phyloP scores from a whole-genome alignment of 225 moss, liverwort and hornwort species.

The Neckera pumila region DNA sequence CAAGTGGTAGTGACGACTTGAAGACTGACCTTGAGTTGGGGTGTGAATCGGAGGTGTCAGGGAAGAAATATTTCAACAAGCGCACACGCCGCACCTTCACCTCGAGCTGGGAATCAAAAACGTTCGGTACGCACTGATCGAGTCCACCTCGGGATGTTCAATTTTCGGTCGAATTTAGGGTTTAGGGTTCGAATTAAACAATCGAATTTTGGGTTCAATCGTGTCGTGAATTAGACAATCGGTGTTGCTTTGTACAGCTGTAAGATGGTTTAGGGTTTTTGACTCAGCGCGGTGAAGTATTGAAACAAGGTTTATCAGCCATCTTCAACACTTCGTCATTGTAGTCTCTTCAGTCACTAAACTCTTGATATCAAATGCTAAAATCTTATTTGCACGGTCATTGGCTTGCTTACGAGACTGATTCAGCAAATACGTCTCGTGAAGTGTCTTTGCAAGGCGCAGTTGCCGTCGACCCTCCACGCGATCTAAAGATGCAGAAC shows the following conservation, averaged over 20 bases:
- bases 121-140: slow-evolving; percentile 2
- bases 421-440: background rate
- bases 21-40: background rate
- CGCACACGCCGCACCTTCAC: background rate
- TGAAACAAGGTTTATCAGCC: background rate
- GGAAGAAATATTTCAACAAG: background rate
- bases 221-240: background rate
- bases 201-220: background rate
- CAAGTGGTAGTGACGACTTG: background rate
- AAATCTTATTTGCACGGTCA: background rate
- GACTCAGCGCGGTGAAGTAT: background rate
- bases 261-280: background rate
- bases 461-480: background rate
- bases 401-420: background rate
- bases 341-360: background rate
- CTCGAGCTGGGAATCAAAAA: background rate
- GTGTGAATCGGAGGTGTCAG: background rate
- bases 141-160: background rate
- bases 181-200: background rate
- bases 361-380: background rate
- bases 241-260: background rate
- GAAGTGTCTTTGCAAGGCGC: slow-evolving; percentile 2
- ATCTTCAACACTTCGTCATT: background rate
- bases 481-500: slow-evolving; percentile 9
- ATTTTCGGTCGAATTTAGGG: background rate